phyloP scores from a whole-genome alignment of 257 asterid genomes.

The Solanum microdontum region DNA sequence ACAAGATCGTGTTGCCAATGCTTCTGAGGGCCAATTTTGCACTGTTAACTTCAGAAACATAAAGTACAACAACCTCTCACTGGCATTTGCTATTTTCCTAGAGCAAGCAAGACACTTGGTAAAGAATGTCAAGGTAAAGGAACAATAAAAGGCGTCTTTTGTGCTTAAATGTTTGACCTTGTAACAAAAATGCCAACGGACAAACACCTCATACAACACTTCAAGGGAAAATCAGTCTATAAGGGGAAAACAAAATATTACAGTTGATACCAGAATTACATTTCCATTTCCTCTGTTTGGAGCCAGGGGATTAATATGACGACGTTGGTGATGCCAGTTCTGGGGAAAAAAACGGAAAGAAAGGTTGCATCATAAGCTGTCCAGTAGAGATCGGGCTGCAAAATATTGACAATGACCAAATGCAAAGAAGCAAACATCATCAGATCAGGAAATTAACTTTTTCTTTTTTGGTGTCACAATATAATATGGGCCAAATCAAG shows the following conservation, averaged over 20 bases:
- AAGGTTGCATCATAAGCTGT: not conserved
- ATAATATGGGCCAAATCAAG: not conserved
- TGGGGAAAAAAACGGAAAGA: not conserved
- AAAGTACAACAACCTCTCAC: not conserved
- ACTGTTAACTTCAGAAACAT: not conserved
- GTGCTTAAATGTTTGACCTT: not conserved
- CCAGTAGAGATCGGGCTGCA: not conserved
- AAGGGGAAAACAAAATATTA: not conserved
- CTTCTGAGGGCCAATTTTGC: not conserved
- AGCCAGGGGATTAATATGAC: not conserved
- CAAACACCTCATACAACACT: not conserved
- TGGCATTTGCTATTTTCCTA: not conserved
- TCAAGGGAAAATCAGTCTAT: not conserved
- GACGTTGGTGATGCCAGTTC: conserved; percentile 1
- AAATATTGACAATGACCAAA: not conserved
- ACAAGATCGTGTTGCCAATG: not conserved
- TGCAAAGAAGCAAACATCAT: not conserved
- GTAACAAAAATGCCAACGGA: not conserved
- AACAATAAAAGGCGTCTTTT: not conserved
- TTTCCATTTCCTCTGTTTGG: not conserved
- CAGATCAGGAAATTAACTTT: not conserved
- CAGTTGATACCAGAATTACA: not conserved
- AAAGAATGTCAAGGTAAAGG: not conserved
- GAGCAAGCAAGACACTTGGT: not conserved
- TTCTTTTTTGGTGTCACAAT: not conserved